These are phyloP conservation scores for Penicillium sumatraense DNA, from an alignment of 2,329 filamentous ascomycete genomes.

Conservation along the genomic window DNA sequence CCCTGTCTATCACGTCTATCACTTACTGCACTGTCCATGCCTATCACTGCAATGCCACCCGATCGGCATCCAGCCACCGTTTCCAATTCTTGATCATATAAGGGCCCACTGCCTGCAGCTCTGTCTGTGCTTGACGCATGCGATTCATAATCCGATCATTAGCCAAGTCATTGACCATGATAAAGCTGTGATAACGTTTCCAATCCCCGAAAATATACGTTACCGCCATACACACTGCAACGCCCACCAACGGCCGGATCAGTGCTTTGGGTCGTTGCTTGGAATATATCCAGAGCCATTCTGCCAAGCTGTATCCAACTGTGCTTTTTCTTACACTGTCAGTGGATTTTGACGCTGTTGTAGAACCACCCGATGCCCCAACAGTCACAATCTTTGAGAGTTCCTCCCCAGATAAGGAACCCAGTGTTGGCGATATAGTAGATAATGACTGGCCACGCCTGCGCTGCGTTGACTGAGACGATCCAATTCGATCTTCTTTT, in stretches of 20 bases:
- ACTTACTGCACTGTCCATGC: neutral
- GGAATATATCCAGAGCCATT: neutral
- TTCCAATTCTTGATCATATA: neutral
- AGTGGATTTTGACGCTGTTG: neutral
- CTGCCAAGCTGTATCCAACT: neutral
- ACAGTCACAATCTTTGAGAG: neutral
- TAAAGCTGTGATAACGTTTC: neutral
- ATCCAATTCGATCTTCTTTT: neutral
- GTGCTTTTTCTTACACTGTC: neutral
- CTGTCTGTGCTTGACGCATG: neutral
- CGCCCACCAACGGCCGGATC: neutral
- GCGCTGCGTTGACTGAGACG: too few species aligned
- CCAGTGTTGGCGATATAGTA: neutral
- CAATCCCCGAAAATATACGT: neutral
- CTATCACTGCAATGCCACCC: constrained; percentile 4
- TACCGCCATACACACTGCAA: neutral
- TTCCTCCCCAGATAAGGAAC: neutral
- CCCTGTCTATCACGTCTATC: neutral
- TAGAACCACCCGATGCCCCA: neutral
- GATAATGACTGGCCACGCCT: neutral
- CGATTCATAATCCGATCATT: neutral
- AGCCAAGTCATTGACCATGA: neutral
- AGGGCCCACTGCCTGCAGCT: neutral
- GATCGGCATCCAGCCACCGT: neutral
- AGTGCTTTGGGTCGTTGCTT: neutral